phyloP scores from a whole-genome alignment of 306 rosid species.

The Pachyrhizus erosus region DNA sequence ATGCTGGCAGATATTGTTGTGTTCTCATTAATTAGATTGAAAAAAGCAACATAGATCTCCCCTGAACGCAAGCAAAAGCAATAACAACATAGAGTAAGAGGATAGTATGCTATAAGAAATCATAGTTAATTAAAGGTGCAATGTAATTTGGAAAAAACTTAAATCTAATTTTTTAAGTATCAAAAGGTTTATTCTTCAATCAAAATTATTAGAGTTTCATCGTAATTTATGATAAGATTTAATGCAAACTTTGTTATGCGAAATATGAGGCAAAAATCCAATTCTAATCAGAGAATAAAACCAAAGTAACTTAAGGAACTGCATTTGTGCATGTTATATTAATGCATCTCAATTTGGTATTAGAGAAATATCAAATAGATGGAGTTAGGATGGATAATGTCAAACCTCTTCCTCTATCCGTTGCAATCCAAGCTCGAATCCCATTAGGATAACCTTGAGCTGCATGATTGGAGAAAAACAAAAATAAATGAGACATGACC shows the following conservation, averaged over 20 bases:
- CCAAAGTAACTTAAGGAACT: no score
- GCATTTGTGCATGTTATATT: no score
- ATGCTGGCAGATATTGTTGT: constrained; percentile 44
- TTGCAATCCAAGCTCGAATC: constrained; percentile 77
- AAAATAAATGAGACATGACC: neutral
- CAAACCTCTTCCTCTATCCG: constrained; percentile 54
- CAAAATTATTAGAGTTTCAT: no score
- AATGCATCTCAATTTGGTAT: neutral
- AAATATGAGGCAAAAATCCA: no score
- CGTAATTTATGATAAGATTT: no score
- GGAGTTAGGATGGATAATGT: neutral
- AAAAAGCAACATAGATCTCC: constrained; percentile 56
- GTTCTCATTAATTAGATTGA: constrained; percentile 52
- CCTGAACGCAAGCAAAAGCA: constrained; percentile 37
- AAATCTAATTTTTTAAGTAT: no score
- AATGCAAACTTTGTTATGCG: no score
- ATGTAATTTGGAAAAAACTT: no score
- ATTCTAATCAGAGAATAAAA: no score
- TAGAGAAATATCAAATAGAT: neutral
- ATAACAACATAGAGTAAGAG: neutral
- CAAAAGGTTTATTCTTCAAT: no score
- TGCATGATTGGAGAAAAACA: constrained; percentile 39
- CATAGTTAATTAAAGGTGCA: no score
- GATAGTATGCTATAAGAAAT: no score
- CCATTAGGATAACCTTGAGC: constrained; percentile 47